Evolutionary conservation across 1,284 basidiomycete genomes (phyloP).

Genomic region (Bothia castanella): DNA sequence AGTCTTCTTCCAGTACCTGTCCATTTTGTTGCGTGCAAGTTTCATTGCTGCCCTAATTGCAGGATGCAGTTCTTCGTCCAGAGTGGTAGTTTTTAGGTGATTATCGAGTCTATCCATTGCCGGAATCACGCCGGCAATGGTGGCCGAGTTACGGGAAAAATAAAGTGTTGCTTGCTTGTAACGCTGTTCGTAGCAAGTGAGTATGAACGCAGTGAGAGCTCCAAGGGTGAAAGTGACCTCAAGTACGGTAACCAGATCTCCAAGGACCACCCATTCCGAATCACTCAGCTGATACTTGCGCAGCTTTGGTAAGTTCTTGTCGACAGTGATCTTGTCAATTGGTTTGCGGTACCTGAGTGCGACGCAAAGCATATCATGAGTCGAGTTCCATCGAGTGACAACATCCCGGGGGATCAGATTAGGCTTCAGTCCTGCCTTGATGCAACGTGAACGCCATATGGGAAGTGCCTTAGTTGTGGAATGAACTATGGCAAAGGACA

Average conservation of each 20-base stretch:
- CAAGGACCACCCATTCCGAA: neutral
- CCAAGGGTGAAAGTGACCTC: too few species aligned
- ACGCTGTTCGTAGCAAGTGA: neutral
- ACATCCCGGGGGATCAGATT: neutral
- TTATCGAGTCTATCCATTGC: conserved; percentile 3
- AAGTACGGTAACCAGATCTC: neutral
- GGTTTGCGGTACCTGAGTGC: neutral
- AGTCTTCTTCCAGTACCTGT: conserved; percentile 4
- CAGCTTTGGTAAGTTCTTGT: neutral
- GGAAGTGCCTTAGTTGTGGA: neutral
- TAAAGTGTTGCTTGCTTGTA: neutral
- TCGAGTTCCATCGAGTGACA: neutral
- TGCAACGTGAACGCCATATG: neutral
- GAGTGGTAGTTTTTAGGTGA: neutral
- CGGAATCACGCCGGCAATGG: neutral
- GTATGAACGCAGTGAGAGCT: neutral
- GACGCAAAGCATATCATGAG: neutral
- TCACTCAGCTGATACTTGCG: neutral
- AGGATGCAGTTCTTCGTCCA: neutral
- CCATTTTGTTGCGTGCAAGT: conserved; percentile 2
- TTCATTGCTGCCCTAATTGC: neutral
- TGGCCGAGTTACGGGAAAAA: neutral
- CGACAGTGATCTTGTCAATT: neutral
- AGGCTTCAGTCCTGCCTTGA: neutral
- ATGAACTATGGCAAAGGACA: neutral